Conservation (phyloP, 768 basidiomycete genomes). For the Roridomyces roridus region DNA sequence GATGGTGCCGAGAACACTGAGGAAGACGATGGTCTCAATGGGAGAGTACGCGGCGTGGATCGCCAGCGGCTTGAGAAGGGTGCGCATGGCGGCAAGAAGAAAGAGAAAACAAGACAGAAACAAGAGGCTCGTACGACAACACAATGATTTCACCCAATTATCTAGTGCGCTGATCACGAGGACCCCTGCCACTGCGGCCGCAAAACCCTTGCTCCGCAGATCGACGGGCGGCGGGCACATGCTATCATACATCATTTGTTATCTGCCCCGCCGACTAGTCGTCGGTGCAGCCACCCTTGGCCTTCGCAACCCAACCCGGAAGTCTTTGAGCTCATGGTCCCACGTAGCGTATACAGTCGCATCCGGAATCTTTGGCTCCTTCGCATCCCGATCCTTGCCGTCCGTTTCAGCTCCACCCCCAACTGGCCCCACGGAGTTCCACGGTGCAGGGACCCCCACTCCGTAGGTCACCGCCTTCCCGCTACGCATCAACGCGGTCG, state of each 20-base stretch:
- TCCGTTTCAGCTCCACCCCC: constrained; percentile 35
- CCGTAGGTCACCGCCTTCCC: constrained; percentile 54
- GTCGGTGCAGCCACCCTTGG: constrained; percentile 3
- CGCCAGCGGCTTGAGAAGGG: constrained; percentile 70
- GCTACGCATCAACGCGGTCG: constrained; percentile 65
- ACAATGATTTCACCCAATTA: too few relatives aligned
- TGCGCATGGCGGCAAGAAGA: constrained; percentile 48
- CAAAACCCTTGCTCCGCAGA: too few relatives aligned
- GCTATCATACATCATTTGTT: not conserved
- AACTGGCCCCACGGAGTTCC: constrained; percentile 49
- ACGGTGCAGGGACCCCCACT: constrained; percentile 54
- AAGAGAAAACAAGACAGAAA: too few relatives aligned
- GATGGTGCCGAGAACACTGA: constrained; percentile 88
- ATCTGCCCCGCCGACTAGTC: constrained; percentile 9
- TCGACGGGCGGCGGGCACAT: too few relatives aligned
- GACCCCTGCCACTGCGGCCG: too few relatives aligned
- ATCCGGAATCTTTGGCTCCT: constrained; percentile 51
- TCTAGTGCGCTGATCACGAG: too few relatives aligned
- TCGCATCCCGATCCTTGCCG: constrained; percentile 34
- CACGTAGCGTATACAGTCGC: constrained; percentile 62
- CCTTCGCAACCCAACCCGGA: constrained; percentile 38
- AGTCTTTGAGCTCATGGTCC: constrained; percentile 62
- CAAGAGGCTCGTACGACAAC: too few relatives aligned
- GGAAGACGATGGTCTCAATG: constrained; percentile 90
- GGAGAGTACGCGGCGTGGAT: constrained; percentile 76